Base-by-base conservation (phyloP, 768 basidiomycete genomes). In the Lentinula lateritia region DNA sequence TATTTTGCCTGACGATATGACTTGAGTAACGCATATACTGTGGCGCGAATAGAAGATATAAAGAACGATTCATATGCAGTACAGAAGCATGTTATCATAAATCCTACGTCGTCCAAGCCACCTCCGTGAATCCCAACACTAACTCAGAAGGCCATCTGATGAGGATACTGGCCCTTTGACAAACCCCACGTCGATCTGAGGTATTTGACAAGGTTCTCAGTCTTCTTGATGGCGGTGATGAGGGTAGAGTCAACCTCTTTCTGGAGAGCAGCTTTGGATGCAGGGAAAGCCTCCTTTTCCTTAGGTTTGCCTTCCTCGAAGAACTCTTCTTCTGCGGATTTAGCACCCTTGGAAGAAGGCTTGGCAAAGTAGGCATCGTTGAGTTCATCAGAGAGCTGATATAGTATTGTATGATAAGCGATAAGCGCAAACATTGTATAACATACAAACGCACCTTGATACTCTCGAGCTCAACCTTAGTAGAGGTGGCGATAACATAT, bases 401-500 rank as follows among this genome's bases (percentile, higher is more conserved):
- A 56, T 13, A 28, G 69, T 59, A 50, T 50, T 62, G 39, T 48
- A 46, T 50, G 52, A 60, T 18, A 35, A 63, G 48, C 35, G 20
- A 56, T 28, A 42, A 42, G 23, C 15, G 16, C 28, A 20, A 4
- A 43, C 23, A n/a, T 1, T 18, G 8, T 12, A 65, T 3, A 50
- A 50, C 52, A 39, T 60, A 58, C 64, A 50, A 57, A 32, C 84
- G 65, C 69, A 93, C 94, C 80, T 84, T 84, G 74, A 92, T 78
- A 61, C 79, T 83, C 32, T 79, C 82, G 61, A 98, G 75, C 66
- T 96, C 91, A 67, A 98, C 77, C 78, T 89, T 93, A 68, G 97
- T 98, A 61, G 95, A 95, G 62, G 97, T 99, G 62, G 96, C 93
- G 71, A 99, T 98, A 64, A 95, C 94, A 74, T 99, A 99, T 60